Conservation (phyloP, 2,329 filamentous ascomycete genomes). For the Xylariaceae sp. region DNA sequence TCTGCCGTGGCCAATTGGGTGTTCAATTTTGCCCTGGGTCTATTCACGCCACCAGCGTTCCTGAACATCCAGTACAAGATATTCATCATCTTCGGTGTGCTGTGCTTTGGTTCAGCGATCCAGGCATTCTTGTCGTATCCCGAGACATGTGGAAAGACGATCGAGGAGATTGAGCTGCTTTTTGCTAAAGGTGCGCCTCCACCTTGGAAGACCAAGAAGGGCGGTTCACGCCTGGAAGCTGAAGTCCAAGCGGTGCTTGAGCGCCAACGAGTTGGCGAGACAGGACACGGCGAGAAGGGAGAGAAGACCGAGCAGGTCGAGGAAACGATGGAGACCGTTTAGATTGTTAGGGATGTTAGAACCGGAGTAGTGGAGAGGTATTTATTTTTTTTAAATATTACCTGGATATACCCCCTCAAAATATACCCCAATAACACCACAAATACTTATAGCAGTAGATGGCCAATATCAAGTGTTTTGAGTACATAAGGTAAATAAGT, state of each 20-base stretch:
- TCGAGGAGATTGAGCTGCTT: constrained; percentile 36
- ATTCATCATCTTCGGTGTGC: constrained; percentile 37
- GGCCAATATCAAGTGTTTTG: too few relatives aligned
- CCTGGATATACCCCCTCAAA: background rate
- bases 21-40: constrained; percentile 56
- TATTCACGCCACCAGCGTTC: constrained; percentile 54
- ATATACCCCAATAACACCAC: background rate
- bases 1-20: constrained; percentile 49
- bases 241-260: constrained; percentile 28
- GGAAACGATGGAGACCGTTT: constrained; percentile 1
- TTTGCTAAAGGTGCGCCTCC: constrained; percentile 32
- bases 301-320: constrained; percentile 16
- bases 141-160: constrained; percentile 36
- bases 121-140: constrained; percentile 36
- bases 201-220: constrained; percentile 37
- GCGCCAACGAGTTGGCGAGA: constrained; percentile 12
- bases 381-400: background rate
- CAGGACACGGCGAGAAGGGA: constrained; percentile 17
- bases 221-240: constrained; percentile 21
- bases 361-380: background rate
- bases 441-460: background rate
- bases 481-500: too few relatives aligned
- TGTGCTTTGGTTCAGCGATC: constrained; percentile 31
- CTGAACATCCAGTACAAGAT: constrained; percentile 51
- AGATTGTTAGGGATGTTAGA: background rate